These are phyloP conservation scores for Alectoria sarmentosa DNA, from an alignment of 495 filamentous ascomycete species.

Conservation along the genomic window DNA sequence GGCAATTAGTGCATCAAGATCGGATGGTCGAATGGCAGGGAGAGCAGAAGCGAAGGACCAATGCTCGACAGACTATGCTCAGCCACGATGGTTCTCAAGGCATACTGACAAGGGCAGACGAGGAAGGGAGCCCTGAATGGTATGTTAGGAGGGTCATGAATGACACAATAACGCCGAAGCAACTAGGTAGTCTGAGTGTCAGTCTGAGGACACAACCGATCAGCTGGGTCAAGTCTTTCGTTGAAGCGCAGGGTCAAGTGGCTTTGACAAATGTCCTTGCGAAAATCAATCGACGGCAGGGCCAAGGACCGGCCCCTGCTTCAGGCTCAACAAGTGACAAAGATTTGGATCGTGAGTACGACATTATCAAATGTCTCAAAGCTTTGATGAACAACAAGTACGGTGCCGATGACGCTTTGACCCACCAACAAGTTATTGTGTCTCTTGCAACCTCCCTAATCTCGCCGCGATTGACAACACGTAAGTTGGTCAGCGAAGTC, in stretches of 20 bases:
- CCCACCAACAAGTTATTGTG: slow-evolving; percentile 81
- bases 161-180: slow-evolving; percentile 85
- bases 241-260: slow-evolving; percentile 95
- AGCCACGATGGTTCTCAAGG: slow-evolving; percentile 54
- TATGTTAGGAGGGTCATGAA: slow-evolving; percentile 97
- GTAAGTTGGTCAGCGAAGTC: slow-evolving; percentile 94
- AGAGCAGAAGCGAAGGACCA: slow-evolving; percentile 78
- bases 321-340: slow-evolving; percentile 64
- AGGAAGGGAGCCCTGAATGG: slow-evolving; percentile 96
- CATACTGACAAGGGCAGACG: slow-evolving; percentile 68
- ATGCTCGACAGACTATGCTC: slow-evolving; percentile 56
- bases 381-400: slow-evolving; percentile 98
- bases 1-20: slow-evolving; percentile 95
- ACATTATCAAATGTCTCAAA: slow-evolving; percentile 96
- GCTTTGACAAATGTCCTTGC: slow-evolving; percentile 88
- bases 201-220: slow-evolving; percentile 94
- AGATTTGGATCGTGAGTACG: slow-evolving; percentile 90
- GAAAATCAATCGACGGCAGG: slow-evolving; percentile 86
- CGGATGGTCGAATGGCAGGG: slow-evolving; percentile 87
- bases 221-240: slow-evolving; percentile 90
- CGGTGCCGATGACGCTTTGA: slow-evolving; percentile 92
- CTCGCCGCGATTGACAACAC: slow-evolving; percentile 81
- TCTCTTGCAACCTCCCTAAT: slow-evolving; percentile 81
- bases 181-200: slow-evolving; percentile 84
- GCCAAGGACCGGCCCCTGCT: slow-evolving; percentile 61